Conservation (phyloP, 306 rosid species). For the Rubus parviflorus region DNA sequence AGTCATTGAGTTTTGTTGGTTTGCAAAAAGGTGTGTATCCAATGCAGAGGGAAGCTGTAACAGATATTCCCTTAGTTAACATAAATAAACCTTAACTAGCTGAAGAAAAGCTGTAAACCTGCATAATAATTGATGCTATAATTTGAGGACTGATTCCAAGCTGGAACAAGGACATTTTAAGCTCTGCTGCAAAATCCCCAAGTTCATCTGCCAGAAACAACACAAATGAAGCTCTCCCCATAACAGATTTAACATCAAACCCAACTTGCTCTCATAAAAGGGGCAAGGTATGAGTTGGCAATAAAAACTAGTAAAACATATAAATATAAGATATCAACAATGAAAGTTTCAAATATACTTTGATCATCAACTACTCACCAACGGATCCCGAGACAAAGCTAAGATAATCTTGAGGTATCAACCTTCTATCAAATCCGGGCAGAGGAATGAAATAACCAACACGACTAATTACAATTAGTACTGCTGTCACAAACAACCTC, state of each 20-base stretch:
- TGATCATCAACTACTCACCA: slow-evolving; percentile 45
- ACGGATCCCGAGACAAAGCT: slow-evolving; percentile 91
- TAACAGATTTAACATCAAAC: neutral
- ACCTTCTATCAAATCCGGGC: slow-evolving; percentile 94
- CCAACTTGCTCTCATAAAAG: neutral
- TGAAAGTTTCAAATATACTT: neutral
- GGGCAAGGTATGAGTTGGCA: neutral
- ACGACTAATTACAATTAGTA: slow-evolving; percentile 79
- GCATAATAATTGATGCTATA: slow-evolving; percentile 92
- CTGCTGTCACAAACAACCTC: slow-evolving; percentile 82
- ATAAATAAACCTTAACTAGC: slow-evolving; percentile 5
- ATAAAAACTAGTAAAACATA: slow-evolving; percentile 21
- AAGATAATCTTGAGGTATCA: slow-evolving; percentile 88
- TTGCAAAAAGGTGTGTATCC: neutral
- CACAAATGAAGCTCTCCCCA: slow-evolving; percentile 22
- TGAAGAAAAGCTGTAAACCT: slow-evolving; percentile 49
- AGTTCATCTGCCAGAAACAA: slow-evolving; percentile 88
- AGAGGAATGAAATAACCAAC: slow-evolving; percentile 93
- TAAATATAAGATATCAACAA: slow-evolving; percentile 27
- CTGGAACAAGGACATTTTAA: slow-evolving; percentile 92
- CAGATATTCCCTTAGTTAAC: slow-evolving; percentile 6
- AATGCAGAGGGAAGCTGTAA: neutral
- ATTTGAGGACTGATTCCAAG: slow-evolving; percentile 99
- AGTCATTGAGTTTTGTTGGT: neutral
- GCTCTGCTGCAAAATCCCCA: slow-evolving; percentile 80